These are phyloP conservation scores for Panaeolus cyanescens DNA, from an alignment of 768 basidiomycete genomes.

Conservation along the genomic window DNA sequence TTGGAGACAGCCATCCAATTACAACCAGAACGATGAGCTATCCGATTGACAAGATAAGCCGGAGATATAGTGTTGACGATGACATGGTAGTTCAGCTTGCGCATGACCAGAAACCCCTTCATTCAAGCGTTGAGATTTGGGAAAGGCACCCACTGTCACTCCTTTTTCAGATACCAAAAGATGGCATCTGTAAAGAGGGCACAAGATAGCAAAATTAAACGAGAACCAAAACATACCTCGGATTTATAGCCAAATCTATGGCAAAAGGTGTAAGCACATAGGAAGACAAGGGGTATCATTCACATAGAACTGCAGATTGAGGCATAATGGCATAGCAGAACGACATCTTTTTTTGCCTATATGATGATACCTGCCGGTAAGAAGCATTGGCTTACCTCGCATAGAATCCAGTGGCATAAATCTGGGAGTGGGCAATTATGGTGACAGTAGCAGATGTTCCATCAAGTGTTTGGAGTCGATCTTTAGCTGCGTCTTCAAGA, in stretches of 20 bases:
- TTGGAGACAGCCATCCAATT: slow-evolving; percentile 12
- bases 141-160: too few species aligned
- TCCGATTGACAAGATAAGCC: neutral
- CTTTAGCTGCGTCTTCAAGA: slow-evolving; percentile 38
- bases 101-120: too few species aligned
- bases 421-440: slow-evolving; percentile 70
- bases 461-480: slow-evolving; percentile 14
- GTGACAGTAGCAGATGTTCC: slow-evolving; percentile 26
- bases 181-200: too few species aligned
- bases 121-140: too few species aligned
- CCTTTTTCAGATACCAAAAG: too few species aligned
- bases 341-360: too few species aligned
- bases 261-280: slow-evolving; percentile 9
- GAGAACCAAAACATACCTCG: slow-evolving; percentile 56
- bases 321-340: too few species aligned
- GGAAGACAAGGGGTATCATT: too few species aligned
- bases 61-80: too few species aligned
- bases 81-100: too few species aligned
- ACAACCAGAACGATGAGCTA: slow-evolving; percentile 1
- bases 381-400: slow-evolving; percentile 54
- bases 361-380: neutral
- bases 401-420: slow-evolving; percentile 74
- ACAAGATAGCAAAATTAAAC: slow-evolving; percentile 10
- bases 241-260: slow-evolving; percentile 68
- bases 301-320: too few species aligned